Evolutionary conservation across 257 asterid species (phyloP).

Genomic region (Solanum acaule): DNA sequence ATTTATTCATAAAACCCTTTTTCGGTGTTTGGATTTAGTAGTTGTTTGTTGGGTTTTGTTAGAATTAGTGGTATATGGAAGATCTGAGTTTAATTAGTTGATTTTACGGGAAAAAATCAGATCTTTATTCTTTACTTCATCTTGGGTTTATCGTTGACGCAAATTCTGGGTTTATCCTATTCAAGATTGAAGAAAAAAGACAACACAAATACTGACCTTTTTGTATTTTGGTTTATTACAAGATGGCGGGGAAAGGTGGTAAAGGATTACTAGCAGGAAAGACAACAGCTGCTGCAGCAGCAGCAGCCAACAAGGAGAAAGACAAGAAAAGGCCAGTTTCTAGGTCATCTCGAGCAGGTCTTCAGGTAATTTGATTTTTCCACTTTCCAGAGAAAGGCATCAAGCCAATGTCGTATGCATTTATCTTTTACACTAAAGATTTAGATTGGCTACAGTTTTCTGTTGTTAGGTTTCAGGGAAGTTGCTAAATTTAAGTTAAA

Average conservation of each 20-base stretch:
- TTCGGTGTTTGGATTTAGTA: neutral
- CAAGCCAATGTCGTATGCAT: neutral
- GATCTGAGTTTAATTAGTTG: neutral
- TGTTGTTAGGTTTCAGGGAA: neutral
- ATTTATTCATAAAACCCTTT: neutral
- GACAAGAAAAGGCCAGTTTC: slow-evolving; percentile 77
- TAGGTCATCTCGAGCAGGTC: slow-evolving; percentile 91
- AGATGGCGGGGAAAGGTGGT: slow-evolving; percentile 98
- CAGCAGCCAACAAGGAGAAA: slow-evolving; percentile 72
- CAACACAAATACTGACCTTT: neutral
- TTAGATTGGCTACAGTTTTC: neutral
- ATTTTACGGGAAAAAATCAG: neutral
- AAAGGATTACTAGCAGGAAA: slow-evolving; percentile 92
- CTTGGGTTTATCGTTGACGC: neutral
- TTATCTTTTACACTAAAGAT: too few relatives aligned
- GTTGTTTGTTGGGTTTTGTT: neutral
- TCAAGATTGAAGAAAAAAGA: neutral
- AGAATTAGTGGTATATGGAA: neutral
- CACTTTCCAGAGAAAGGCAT: neutral
- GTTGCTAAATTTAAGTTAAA: too few relatives aligned
- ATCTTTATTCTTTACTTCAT: neutral
- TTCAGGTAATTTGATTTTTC: slow-evolving; percentile 39
- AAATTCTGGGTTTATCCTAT: neutral
- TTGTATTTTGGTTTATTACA: neutral
- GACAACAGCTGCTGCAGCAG: slow-evolving; percentile 82